phyloP scores from a whole-genome alignment of 1,284 basidiomycete species.

The Inonotus obliquus region DNA sequence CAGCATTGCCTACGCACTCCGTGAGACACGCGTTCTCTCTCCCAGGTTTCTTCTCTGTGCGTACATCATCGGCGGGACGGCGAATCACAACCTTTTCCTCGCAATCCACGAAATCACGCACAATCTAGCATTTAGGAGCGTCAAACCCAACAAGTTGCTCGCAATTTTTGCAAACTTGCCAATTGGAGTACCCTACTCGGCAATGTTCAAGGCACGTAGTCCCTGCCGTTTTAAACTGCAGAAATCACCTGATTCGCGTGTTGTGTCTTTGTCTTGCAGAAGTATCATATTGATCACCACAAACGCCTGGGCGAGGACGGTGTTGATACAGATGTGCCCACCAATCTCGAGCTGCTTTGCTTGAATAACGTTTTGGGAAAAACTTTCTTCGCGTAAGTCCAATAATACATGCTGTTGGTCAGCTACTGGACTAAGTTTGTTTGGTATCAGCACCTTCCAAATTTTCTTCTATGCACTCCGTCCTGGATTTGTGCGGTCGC shows the following conservation, averaged over 20 bases:
- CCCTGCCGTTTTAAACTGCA: background rate
- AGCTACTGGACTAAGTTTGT: conserved; percentile 2
- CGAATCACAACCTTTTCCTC: conserved; percentile 96
- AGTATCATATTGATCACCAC: conserved; percentile 93
- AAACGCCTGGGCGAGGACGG: conserved; percentile 95
- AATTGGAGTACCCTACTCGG: conserved; percentile 93
- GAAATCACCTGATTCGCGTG: background rate
- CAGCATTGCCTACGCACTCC: conserved; percentile 57
- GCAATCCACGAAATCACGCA: conserved; percentile 99
- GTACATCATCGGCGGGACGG: conserved; percentile 88
- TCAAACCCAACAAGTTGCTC: conserved; percentile 80
- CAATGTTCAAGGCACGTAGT: conserved; percentile 83
- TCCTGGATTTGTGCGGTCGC: conserved; percentile 89
- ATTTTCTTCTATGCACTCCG: conserved; percentile 97
- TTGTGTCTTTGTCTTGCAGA: conserved; percentile 37
- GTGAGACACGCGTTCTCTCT: conserved; percentile 64
- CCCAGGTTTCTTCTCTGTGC: conserved; percentile 73
- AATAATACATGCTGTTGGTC: background rate
- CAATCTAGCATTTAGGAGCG: conserved; percentile 88
- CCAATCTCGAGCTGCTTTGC: conserved; percentile 76
- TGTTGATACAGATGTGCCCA: conserved; percentile 93
- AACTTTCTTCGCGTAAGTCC: conserved; percentile 88
- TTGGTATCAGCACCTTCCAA: conserved; percentile 87
- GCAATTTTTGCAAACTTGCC: conserved; percentile 91
- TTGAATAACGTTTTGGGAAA: conserved; percentile 97